phyloP scores from a whole-genome alignment of 768 basidiomycete species.

The Russula sp. region DNA sequence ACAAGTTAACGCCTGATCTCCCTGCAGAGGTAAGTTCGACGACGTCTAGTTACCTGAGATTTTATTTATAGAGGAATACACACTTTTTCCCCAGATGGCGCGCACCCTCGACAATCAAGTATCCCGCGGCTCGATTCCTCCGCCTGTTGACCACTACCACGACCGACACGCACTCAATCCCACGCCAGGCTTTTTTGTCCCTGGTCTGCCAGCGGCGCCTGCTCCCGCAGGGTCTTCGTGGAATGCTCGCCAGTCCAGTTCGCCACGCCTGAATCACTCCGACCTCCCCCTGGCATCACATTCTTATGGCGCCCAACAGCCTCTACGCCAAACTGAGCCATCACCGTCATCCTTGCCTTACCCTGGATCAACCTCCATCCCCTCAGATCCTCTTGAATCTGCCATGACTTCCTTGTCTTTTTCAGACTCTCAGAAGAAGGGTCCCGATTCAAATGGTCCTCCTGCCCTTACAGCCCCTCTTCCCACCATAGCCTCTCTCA shows the following conservation, averaged over 20 bases:
- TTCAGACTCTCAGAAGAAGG: conserved; percentile 29
- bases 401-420: conserved; percentile 31
- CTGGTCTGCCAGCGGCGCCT: conserved; percentile 26
- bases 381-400: conserved; percentile 26
- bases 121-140: conserved; percentile 27
- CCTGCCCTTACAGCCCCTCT: conserved; percentile 65
- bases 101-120: conserved; percentile 54
- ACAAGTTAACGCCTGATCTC: conserved; percentile 56
- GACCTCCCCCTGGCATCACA: conserved; percentile 31
- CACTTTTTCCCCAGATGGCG: conserved; percentile 55
- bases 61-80: conserved; percentile 18
- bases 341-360: neutral
- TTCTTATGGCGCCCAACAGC: conserved; percentile 29
- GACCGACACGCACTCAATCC: conserved; percentile 29
- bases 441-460: conserved; percentile 32
- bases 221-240: conserved; percentile 32
- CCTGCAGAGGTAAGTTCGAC: conserved; percentile 58
- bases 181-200: conserved; percentile 29
- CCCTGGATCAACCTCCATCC: neutral
- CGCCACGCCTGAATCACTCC: conserved; percentile 31
- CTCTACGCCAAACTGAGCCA: neutral
- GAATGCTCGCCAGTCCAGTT: conserved; percentile 33
- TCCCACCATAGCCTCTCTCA: conserved; percentile 60
- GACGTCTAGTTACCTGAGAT: conserved; percentile 13
- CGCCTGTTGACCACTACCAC: conserved; percentile 30